Evolutionary conservation across 2,329 filamentous ascomycete species (phyloP).

Genomic region (Leptographium procerum): DNA sequence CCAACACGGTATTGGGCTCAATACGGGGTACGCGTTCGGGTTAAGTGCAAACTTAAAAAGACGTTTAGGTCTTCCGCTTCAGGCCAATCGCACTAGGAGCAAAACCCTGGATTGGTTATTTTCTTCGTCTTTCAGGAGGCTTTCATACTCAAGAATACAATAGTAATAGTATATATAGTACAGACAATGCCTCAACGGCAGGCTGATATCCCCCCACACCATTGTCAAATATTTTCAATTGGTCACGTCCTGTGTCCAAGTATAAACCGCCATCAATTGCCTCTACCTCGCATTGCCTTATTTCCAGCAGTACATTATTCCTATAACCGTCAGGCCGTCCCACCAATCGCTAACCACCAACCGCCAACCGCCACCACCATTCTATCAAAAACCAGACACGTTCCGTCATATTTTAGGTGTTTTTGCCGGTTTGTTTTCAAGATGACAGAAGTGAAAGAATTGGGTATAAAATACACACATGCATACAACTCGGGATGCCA

Average conservation of each 20-base stretch:
- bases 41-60: background rate
- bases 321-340: background rate
- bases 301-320: background rate
- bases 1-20: background rate
- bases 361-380: too few species aligned
- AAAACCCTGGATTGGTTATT: background rate
- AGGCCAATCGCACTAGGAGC: background rate
- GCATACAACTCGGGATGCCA: background rate
- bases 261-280: background rate
- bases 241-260: background rate
- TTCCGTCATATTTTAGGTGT: background rate
- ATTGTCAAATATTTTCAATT: background rate
- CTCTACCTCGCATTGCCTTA: background rate
- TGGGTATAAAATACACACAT: conserved; percentile 2
- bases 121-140: background rate
- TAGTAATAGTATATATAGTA: background rate
- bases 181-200: background rate
- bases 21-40: too few species aligned
- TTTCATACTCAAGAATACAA: background rate
- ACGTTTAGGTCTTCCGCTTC: background rate
- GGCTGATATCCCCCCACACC: background rate
- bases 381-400: background rate
- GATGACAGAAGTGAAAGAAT: background rate
- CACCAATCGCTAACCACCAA: too few species aligned
- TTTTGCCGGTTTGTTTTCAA: background rate